Evolutionary conservation across 2,329 filamentous ascomycete genomes (phyloP), one percentile per base, ranked within the genome.

Genomic region (Fusarium acutatum): DNA sequence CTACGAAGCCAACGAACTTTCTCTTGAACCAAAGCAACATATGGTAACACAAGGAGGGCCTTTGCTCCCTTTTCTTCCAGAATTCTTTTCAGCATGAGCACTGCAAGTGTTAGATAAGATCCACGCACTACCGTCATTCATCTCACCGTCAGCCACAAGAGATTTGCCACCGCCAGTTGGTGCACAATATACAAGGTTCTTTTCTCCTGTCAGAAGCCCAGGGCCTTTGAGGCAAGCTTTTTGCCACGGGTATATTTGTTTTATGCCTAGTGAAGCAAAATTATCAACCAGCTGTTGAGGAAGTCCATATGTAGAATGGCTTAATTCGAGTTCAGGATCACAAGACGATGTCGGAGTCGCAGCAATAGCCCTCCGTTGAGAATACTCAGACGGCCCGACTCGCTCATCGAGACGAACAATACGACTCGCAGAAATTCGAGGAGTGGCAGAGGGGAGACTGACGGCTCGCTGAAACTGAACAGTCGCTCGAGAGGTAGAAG

Each of bases 131-230:
- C 24, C 13, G 52, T 32, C 18, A n/a, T n/a, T 57, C 28, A 50
- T 50, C 83, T 80, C 70, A 85, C 84, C 81, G 77, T 90, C 88
- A 64, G 92, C 92, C 52, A 94, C 92, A 18, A 95, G 85, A 13
- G 92, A 94, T 81, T 95, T 94, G 22, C 93, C 93, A 44, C 93
- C 93, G 9, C 93, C 93, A 0, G 93, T 95, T 0, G 93, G 93
- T 13, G 93, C 93, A 47, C 91, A 93, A 78, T 95, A 95, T n/a
- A 95, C 91, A 15, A 95, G 84, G 75, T 94, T 94, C 71, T 86
- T 89, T 57, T 89, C 84, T 22, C 92, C 92, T 11, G 84, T 80
- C 18, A 95, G 83, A 24, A 94, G 84, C 0, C 92, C 91, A 7
- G 89, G 89, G 1, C 90, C 90, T 60, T 92, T 84, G 13, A 95